Evolutionary conservation across 768 basidiomycete species (phyloP).

Genomic region (Lactifluus hygrophoroides): DNA sequence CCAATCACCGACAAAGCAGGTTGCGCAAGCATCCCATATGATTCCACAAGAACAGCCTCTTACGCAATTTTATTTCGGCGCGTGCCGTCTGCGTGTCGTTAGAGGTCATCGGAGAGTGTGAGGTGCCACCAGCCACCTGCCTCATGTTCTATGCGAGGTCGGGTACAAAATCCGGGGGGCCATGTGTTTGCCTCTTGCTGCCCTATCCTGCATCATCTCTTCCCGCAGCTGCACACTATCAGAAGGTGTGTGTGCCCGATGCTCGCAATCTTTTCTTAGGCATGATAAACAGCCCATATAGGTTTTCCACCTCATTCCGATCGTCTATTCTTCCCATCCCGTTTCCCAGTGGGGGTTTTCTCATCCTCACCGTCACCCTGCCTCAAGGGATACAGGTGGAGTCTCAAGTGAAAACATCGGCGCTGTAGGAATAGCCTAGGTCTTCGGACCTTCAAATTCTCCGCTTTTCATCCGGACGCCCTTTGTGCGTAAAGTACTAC

Average conservation of each 20-base stretch:
- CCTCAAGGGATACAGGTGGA: constrained; percentile 19
- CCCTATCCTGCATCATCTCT: constrained; percentile 14
- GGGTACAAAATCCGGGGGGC: constrained; percentile 16
- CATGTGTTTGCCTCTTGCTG: constrained; percentile 15
- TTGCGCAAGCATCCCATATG: background rate
- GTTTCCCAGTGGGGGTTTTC: constrained; percentile 3
- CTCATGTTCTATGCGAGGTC: constrained; percentile 15
- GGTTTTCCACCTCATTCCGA: constrained; percentile 12
- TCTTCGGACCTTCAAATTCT: constrained; percentile 21
- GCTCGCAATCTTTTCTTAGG: constrained; percentile 8
- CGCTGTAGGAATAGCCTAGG: constrained; percentile 4
- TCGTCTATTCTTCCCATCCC: constrained; percentile 6
- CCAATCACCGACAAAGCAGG: background rate
- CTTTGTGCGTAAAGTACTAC: constrained; percentile 19
- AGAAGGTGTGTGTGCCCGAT: constrained; percentile 11
- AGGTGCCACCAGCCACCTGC: constrained; percentile 14
- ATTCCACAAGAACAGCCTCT: constrained; percentile 5
- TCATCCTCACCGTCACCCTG: constrained; percentile 12
- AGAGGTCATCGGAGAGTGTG: constrained; percentile 11
- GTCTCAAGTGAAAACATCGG: constrained; percentile 10
- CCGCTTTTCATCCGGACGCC: constrained; percentile 20
- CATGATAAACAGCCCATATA: background rate
- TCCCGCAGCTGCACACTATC: constrained; percentile 8
- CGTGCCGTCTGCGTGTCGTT: constrained; percentile 15
- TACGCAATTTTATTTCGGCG: constrained; percentile 13